Conservation (phyloP, 371 early-diverging fungal genomes). For the Mucor saturninus region DNA sequence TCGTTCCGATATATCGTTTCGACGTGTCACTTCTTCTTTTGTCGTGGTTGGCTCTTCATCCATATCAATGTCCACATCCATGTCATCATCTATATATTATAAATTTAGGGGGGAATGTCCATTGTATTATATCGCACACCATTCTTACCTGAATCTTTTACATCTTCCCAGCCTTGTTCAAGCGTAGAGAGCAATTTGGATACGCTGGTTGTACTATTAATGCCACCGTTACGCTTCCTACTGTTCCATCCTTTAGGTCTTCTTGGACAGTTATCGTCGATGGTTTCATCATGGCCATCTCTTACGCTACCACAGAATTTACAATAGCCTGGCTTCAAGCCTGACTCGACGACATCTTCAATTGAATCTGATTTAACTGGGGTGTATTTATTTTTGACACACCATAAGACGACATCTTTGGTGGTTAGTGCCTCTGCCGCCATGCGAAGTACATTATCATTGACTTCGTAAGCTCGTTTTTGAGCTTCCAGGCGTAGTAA, state of each 20-base stretch:
- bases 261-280: conserved; percentile 36
- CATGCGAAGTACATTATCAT: conserved; percentile 37
- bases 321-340: conserved; percentile 32
- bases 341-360: conserved; percentile 14
- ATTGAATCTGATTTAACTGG: conserved; percentile 30
- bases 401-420: conserved; percentile 50
- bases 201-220: conserved; percentile 38
- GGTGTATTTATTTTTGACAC: conserved; percentile 37
- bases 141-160: conserved; percentile 33
- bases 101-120: not conserved
- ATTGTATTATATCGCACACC: not conserved
- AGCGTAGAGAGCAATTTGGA: conserved; percentile 27
- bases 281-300: conserved; percentile 27
- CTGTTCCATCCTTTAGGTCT: conserved; percentile 42
- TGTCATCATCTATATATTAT: conserved; percentile 28
- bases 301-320: conserved; percentile 48
- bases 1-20: conserved; percentile 10
- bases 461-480: conserved; percentile 32
- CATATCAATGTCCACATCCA: conserved; percentile 52
- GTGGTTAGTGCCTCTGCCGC: conserved; percentile 41
- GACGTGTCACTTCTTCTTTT: not conserved
- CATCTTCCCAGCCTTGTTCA: conserved; percentile 45
- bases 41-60: conserved; percentile 9
- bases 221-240: conserved; percentile 32
- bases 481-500: conserved; percentile 42